phyloP scores from a whole-genome alignment of 352 stramenopile genomes.

The Pythium chondricola region DNA sequence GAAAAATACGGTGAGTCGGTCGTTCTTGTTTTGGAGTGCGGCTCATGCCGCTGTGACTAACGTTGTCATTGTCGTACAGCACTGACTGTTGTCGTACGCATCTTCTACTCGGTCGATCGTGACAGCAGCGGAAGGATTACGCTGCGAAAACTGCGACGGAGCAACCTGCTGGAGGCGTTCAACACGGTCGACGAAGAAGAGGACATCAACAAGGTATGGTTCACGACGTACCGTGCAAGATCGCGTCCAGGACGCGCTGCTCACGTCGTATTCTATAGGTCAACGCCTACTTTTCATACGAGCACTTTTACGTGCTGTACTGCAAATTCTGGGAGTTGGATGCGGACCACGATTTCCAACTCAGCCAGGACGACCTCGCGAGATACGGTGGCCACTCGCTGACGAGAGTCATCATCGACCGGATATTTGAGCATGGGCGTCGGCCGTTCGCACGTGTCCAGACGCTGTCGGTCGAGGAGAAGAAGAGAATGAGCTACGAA shows the following conservation, averaged over 20 bases:
- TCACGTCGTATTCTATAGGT: constrained; percentile 51
- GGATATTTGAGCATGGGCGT: constrained; percentile 79
- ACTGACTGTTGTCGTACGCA: constrained; percentile 93
- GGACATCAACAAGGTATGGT: constrained; percentile 98
- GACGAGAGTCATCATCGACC: constrained; percentile 83
- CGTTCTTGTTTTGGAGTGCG: background rate
- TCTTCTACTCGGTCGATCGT: constrained; percentile 93
- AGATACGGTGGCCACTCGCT: constrained; percentile 79
- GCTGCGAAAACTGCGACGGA: constrained; percentile 90
- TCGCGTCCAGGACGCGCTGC: too few relatives aligned
- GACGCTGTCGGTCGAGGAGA: constrained; percentile 66
- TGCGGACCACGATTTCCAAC: constrained; percentile 85
- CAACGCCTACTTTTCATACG: constrained; percentile 97
- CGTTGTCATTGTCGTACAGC: constrained; percentile 30
- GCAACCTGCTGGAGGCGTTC: constrained; percentile 94
- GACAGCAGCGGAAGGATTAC: constrained; percentile 95
- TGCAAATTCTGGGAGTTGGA: constrained; percentile 99
- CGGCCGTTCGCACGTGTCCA: constrained; percentile 80
- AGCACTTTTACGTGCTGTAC: constrained; percentile 99
- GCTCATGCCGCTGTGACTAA: background rate
- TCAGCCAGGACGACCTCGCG: constrained; percentile 78
- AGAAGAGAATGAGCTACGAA: constrained; percentile 89
- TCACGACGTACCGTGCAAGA: too few relatives aligned
- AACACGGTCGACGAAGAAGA: constrained; percentile 97
- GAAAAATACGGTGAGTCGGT: constrained; percentile 94